Conservation (phyloP, 2,329 filamentous ascomycete species). For the Graphilbum fragrans region DNA sequence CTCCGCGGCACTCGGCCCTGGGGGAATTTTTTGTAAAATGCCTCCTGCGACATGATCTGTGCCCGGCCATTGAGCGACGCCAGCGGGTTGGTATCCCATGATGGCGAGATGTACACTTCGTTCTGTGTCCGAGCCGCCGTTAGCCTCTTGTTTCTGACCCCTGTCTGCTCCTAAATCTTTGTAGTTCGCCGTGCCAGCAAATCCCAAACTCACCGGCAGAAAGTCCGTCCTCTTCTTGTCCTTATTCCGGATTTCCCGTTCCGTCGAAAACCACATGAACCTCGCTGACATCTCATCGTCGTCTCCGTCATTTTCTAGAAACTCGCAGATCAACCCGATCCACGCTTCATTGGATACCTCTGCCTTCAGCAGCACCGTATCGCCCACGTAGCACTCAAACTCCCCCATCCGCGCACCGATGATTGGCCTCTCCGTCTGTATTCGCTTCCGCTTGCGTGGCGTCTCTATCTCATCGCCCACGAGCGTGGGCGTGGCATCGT, state of each 20-base stretch:
- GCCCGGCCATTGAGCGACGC: slow-evolving; percentile 86
- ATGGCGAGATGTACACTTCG: slow-evolving; percentile 82
- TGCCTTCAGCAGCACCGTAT: slow-evolving; percentile 77
- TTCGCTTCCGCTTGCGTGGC: slow-evolving; percentile 18
- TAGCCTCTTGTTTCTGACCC: not conserved
- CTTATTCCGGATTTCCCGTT: slow-evolving; percentile 77
- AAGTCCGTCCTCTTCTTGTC: slow-evolving; percentile 73
- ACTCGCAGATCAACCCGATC: slow-evolving; percentile 81
- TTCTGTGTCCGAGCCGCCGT: slow-evolving; percentile 39
- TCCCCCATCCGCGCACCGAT: slow-evolving; percentile 70
- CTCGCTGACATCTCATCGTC: slow-evolving; percentile 69
- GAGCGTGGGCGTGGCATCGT: not conserved
- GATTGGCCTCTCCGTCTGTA: slow-evolving; percentile 37
- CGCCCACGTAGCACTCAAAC: slow-evolving; percentile 72
- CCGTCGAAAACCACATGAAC: slow-evolving; percentile 93
- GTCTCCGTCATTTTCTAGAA: slow-evolving; percentile 55
- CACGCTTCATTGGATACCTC: slow-evolving; percentile 80
- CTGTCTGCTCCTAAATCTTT: not conserved
- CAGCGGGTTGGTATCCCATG: slow-evolving; percentile 78
- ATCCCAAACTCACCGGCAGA: slow-evolving; percentile 43
- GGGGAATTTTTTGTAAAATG: slow-evolving; percentile 59
- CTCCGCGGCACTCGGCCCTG: slow-evolving; percentile 61
- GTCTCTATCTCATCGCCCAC: slow-evolving; percentile 2
- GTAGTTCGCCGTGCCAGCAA: too few relatives aligned
- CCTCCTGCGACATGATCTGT: slow-evolving; percentile 58